Base-by-base conservation (phyloP, 495 filamentous ascomycete genomes). In the Xylaria flabelliformis region DNA sequence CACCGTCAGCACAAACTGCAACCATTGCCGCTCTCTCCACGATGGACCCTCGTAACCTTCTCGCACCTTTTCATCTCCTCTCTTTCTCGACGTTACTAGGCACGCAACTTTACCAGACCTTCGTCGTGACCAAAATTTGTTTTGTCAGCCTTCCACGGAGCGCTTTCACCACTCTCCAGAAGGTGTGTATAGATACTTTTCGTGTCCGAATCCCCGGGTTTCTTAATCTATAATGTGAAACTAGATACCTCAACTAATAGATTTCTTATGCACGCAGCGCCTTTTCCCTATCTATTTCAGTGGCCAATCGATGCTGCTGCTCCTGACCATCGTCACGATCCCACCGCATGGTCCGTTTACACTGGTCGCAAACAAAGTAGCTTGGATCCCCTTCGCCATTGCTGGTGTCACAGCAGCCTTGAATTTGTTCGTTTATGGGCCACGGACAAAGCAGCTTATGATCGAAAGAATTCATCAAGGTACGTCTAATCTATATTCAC, bases 231-330 rank as follows among this genome's bases (percentile, higher is more conserved):
- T 42, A 12, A 42, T 9, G 39, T 42, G 39, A 42, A 13, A 42
- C 39, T 42, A 42, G 39, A 42, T 9, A 13, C 13, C 39, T 12
- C 39, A 13, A 42, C 39, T 42, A 42, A 42, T 42, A 10, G 2
- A 10, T 42, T 42, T 42, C 39, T 42, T 29, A 9, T 13, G 12
- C 39, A 42, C 12, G 39, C 39, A 42, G 68, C 82, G 80, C 19
- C 59, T 89, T 9, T 90, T 90, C 70, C 88, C 87, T 0, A 71
- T 85, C 42, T 89, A 90, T 74, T 90, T 90, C 75, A 74, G 73
- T 1, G 73, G 74, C 4, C 87, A 89, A 64, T 72, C 83, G 15
- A 53, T 81, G 0, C 75, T 89, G 15, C 73, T 85, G 12, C 46
- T 83, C 1, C 71, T 89, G 3, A 85, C 83, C 0, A 81, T 82